A percentile compares a stretch with the other conserved stretches of the same genome.
These are phyloP conservation scores for Ophiostoma fasciatum DNA, from an alignment of 2,329 filamentous ascomycete genomes.

Conservation along the genomic window DNA sequence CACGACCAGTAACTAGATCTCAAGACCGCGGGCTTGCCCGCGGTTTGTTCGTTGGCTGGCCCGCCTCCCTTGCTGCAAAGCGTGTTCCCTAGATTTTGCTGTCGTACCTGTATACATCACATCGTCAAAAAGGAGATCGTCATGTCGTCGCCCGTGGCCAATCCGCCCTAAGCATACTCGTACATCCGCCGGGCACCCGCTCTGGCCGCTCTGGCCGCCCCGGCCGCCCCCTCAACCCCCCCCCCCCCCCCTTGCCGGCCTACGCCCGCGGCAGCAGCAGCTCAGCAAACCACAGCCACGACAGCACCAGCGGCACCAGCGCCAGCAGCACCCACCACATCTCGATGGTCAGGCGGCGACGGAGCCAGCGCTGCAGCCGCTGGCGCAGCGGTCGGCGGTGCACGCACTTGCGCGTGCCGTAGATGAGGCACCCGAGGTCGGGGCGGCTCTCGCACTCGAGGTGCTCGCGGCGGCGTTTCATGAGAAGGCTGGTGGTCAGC, in stretches of 20 bases:
- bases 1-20: conserved; percentile 10
- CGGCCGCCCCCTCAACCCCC: too few relatives aligned
- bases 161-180: too few relatives aligned
- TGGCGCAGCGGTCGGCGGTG: conserved; percentile 31
- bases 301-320: conserved; percentile 24
- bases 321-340: conserved; percentile 34
- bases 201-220: too few relatives aligned
- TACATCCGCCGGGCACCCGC: too few relatives aligned
- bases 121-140: too few relatives aligned
- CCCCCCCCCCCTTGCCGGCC: too few relatives aligned
- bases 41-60: too few relatives aligned
- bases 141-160: too few relatives aligned
- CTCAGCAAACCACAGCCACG: conserved; percentile 22
- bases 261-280: too few relatives aligned
- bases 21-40: conserved; percentile 24
- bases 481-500: conserved; percentile 29
- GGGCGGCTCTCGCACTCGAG: conserved; percentile 44
- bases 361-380: conserved; percentile 29
- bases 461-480: conserved; percentile 44
- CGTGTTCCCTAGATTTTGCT: too few relatives aligned
- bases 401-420: conserved; percentile 31
- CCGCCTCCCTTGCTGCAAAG: too few relatives aligned
- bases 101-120: too few relatives aligned
- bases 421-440: conserved; percentile 40
- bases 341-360: conserved; percentile 29